Conservation (phyloP, 352 stramenopile genomes). For the Phytophthora europaea region DNA sequence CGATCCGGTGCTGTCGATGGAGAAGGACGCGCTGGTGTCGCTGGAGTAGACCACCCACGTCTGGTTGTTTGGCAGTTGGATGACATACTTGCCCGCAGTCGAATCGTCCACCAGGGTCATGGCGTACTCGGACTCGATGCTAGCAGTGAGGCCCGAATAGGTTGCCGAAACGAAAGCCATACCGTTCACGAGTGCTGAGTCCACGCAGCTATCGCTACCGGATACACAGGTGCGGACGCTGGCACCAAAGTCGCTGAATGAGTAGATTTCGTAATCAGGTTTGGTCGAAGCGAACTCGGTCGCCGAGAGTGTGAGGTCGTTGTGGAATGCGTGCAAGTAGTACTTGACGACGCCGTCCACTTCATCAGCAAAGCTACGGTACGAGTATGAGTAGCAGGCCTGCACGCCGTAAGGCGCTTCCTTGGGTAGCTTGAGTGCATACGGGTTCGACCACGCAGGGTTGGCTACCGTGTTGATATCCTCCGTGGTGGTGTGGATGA, state of each 20-base stretch:
- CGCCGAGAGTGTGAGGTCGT: conserved; percentile 79
- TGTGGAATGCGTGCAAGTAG: conserved; percentile 74
- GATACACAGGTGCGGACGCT: conserved; percentile 59
- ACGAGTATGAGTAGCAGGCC: conserved; percentile 75
- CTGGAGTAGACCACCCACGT: conserved; percentile 80
- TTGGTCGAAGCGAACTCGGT: conserved; percentile 61
- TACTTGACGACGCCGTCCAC: conserved; percentile 70
- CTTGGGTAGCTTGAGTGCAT: conserved; percentile 71
- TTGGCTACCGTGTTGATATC: conserved; percentile 57
- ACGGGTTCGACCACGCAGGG: conserved; percentile 80
- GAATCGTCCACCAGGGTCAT: conserved; percentile 57
- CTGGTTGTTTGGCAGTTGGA: conserved; percentile 74
- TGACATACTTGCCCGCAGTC: conserved; percentile 63
- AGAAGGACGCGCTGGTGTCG: conserved; percentile 52
- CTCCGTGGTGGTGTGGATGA: conserved; percentile 68
- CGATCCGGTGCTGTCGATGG: conserved; percentile 47
- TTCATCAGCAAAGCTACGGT: conserved; percentile 57
- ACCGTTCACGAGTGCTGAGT: conserved; percentile 69
- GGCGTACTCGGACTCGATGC: conserved; percentile 55
- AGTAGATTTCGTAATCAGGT: conserved; percentile 75
- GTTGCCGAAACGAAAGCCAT: conserved; percentile 82
- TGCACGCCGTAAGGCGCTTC: conserved; percentile 67
- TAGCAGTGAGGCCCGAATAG: conserved; percentile 67
- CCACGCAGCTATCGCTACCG: conserved; percentile 56
- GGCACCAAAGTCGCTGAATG: conserved; percentile 75